Conservation (phyloP, 2,329 filamentous ascomycete genomes). For the Aaosphaeria pasadenensis region DNA sequence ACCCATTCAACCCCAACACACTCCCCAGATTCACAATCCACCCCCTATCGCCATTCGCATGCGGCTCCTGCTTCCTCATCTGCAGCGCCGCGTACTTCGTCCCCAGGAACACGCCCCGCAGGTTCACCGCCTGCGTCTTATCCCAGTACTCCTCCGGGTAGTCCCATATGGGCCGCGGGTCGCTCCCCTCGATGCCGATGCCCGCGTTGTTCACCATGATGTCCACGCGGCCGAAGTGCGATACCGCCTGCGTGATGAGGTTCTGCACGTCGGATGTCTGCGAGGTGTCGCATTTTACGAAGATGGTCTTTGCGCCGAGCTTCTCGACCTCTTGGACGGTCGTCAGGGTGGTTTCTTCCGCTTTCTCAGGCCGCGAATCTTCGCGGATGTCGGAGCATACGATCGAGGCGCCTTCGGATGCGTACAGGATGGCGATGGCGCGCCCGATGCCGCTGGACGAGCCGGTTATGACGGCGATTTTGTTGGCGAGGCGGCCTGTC, state of each 20-base stretch:
- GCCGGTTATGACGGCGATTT: constrained; percentile 34
- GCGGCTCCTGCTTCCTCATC: constrained; percentile 49
- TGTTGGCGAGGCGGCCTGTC: constrained; percentile 22
- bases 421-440: constrained; percentile 29
- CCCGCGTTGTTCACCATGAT: constrained; percentile 47
- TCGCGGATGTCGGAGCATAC: constrained; percentile 29
- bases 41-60: constrained; percentile 39
- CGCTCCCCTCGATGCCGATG: constrained; percentile 39
- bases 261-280: constrained; percentile 41
- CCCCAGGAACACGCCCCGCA: constrained; percentile 40
- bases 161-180: constrained; percentile 43
- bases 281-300: constrained; percentile 43
- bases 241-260: constrained; percentile 39
- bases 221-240: constrained; percentile 52
- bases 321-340: constrained; percentile 29
- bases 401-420: constrained; percentile 28
- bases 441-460: constrained; percentile 33
- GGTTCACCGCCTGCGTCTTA: constrained; percentile 35
- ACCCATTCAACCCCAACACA: constrained; percentile 47
- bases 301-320: constrained; percentile 32
- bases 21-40: constrained; percentile 56
- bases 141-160: constrained; percentile 49
- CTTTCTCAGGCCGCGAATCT: constrained; percentile 8
- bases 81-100: constrained; percentile 48
- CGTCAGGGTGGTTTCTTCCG: constrained; percentile 14